Conservation (phyloP, 139 green algal species). For the Haematococcus lacustris region DNA sequence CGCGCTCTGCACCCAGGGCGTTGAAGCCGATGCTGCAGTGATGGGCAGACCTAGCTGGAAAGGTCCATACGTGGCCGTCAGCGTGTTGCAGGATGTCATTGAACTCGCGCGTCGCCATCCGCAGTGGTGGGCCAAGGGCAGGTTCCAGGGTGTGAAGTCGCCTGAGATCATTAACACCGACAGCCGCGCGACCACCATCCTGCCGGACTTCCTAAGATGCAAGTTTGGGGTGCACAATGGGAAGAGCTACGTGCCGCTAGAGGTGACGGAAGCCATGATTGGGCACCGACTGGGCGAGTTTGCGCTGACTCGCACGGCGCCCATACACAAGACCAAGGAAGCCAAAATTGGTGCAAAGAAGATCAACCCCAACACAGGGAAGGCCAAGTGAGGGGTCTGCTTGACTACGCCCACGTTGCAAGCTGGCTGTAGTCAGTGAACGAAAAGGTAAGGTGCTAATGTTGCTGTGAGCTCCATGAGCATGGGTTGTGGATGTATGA, state of each 20-base stretch:
- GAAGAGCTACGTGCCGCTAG: slow-evolving; percentile 23
- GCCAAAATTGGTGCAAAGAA: too few relatives aligned
- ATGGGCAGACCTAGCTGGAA: slow-evolving; percentile 42
- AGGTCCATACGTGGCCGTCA: slow-evolving; percentile 47
- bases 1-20: too few relatives aligned
- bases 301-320: too few relatives aligned
- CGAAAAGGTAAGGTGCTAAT: too few relatives aligned
- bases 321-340: too few relatives aligned
- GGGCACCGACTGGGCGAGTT: slow-evolving; percentile 1
- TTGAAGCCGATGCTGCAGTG: too few relatives aligned
- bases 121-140: slow-evolving; percentile 45
- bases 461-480: too few relatives aligned
- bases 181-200: slow-evolving; percentile 22
- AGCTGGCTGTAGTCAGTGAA: too few relatives aligned
- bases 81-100: slow-evolving; percentile 25
- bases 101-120: slow-evolving; percentile 30
- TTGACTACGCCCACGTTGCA: too few relatives aligned
- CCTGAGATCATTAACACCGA: slow-evolving; percentile 45
- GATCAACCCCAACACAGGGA: too few relatives aligned
- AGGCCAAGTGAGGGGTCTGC: too few relatives aligned
- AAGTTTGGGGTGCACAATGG: slow-evolving; percentile 55
- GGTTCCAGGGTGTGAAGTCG: slow-evolving; percentile 45
- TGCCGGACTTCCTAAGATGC: slow-evolving; percentile 49
- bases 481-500: too few relatives aligned
- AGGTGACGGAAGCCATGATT: slow-evolving; percentile 11